Evolutionary conservation across 2,329 filamentous ascomycete genomes (phyloP), one percentile per base, ranked within the genome.

Genomic region (Acrocalymma vagum): DNA sequence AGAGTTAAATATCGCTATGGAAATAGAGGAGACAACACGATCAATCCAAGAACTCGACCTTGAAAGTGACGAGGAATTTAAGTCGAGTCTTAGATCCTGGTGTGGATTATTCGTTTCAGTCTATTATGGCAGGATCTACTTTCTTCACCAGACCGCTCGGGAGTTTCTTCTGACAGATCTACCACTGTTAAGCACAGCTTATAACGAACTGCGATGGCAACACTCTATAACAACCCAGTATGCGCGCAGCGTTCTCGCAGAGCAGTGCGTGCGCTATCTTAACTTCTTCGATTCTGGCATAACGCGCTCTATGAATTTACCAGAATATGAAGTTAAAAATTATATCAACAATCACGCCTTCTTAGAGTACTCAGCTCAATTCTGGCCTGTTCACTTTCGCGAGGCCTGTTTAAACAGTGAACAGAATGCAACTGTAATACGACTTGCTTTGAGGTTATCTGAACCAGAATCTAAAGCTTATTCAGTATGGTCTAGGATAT

Each of bases 101-200:
- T 49, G 49, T 29, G 38, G 42, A 13, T 26, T 53, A 16, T 53
- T 53, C 33, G 30, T 53, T 28, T 47, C 42, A 21, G 36, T 53
- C 15, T 26, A 50, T 16, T 18, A 47, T 14, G 35, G 29, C 30
- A 45, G 33, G 23, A 38, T 52, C 16, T 42, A 48, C 21, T 46
- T 52, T 32, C 38, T 49, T 18, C 45, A 52, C 33, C 45, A 52
- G 29, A 49, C 48, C 3, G 45, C 48, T 24, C 44, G 44, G 9
- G 45, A 49, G 33, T 52, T 48, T 27, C 48, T 52, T 14, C 26
- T 44, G 9, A 33, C 34, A 29, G 31, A 51, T 32, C 25, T 15
- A 25, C n/a, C n/a, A n/a, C n/a, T n/a, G n/a, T n/a, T n/a, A n/a
- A n/a, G n/a, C n/a, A n/a, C n/a, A n/a, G n/a, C n/a, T n/a, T n/a